Evolutionary conservation across 2,329 filamentous ascomycete species (phyloP).

Genomic region (Sphaerostilbella broomeana): DNA sequence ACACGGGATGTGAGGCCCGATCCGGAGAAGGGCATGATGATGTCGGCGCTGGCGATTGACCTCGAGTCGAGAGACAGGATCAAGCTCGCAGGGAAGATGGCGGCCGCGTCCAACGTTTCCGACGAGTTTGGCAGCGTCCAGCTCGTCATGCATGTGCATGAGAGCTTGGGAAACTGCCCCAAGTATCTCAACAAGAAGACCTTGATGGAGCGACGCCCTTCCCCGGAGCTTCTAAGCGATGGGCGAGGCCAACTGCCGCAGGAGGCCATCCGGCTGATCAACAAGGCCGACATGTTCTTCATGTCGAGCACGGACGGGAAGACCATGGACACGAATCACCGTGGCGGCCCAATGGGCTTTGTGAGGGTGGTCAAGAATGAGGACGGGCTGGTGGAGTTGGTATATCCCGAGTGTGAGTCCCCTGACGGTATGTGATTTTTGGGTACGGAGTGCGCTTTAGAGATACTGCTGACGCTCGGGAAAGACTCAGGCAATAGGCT

Average conservation of each 20-base stretch:
- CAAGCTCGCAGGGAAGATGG: conserved; percentile 65
- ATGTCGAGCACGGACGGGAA: conserved; percentile 58
- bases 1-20: conserved; percentile 26
- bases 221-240: conserved; percentile 43
- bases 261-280: conserved; percentile 53
- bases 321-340: conserved; percentile 79
- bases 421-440: conserved; percentile 39
- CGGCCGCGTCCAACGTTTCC: conserved; percentile 51
- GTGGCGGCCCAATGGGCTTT: conserved; percentile 70
- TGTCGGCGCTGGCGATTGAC: conserved; percentile 52
- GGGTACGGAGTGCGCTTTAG: neutral
- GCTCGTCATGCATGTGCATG: conserved; percentile 62
- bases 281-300: conserved; percentile 68
- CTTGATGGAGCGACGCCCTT: conserved; percentile 42
- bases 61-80: conserved; percentile 53
- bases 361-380: conserved; percentile 58
- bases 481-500: conserved; percentile 72
- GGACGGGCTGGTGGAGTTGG: conserved; percentile 41
- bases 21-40: conserved; percentile 33
- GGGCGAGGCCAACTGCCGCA: conserved; percentile 37
- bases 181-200: conserved; percentile 77
- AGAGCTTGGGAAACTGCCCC: conserved; percentile 75
- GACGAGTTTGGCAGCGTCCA: conserved; percentile 33
- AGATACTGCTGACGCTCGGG: conserved; percentile 24
- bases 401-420: conserved; percentile 67